Conservation (phyloP, 176 grass and related monocot genomes). For the Echinochloa phyllopogon region DNA sequence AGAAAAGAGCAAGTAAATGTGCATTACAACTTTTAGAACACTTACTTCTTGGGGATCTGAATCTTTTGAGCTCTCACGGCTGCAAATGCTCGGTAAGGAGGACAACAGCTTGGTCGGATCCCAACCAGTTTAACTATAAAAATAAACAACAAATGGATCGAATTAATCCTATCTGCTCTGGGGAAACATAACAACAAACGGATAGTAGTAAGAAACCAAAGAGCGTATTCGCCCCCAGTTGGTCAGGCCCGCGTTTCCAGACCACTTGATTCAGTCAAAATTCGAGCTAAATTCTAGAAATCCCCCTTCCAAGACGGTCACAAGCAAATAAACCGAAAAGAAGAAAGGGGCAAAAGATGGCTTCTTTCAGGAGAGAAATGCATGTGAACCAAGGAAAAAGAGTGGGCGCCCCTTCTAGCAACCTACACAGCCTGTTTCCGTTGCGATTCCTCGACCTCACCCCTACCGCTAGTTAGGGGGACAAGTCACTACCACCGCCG, state of each 20-base stretch:
- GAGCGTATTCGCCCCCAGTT: neutral
- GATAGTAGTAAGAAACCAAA: neutral
- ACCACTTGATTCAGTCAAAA: neutral
- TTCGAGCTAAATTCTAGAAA: neutral
- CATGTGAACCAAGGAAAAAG: neutral
- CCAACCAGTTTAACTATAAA: conserved; percentile 52
- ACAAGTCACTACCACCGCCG: neutral
- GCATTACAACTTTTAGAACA: neutral
- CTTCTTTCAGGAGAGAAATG: neutral
- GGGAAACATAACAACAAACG: neutral
- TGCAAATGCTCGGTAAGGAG: conserved; percentile 44
- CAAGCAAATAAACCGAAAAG: neutral
- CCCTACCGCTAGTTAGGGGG: neutral
- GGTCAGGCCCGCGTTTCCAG: neutral
- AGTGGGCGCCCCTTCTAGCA: neutral
- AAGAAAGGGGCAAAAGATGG: neutral
- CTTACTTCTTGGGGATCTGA: conserved; percentile 81
- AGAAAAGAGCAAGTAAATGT: neutral
- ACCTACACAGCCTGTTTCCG: neutral
- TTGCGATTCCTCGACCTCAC: neutral
- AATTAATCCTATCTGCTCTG: neutral
- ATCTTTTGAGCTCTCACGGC: conserved; percentile 58
- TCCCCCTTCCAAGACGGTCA: neutral
- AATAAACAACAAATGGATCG: neutral
- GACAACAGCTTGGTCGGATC: conserved; percentile 28